phyloP scores from a whole-genome alignment of 768 basidiomycete genomes.

The Termitomyces heimii region DNA sequence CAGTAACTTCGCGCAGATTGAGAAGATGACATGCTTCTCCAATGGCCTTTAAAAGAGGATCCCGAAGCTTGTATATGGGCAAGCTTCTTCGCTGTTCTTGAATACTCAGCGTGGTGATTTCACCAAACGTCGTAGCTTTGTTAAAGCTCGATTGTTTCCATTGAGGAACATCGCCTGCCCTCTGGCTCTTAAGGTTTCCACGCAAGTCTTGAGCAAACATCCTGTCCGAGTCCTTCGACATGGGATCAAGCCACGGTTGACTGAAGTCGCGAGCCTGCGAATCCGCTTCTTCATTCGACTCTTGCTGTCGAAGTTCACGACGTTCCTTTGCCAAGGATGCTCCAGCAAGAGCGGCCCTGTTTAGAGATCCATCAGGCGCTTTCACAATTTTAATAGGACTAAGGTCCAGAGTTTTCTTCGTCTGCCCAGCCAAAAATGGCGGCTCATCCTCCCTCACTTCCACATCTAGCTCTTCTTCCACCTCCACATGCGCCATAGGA shows the following conservation, averaged over 20 bases:
- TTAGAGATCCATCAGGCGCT: slow-evolving; percentile 95
- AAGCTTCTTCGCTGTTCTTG: slow-evolving; percentile 89
- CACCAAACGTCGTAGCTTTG: slow-evolving; percentile 94
- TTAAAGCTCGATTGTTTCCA: slow-evolving; percentile 94
- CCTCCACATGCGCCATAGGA: slow-evolving; percentile 72
- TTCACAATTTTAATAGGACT: slow-evolving; percentile 98
- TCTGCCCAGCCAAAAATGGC: slow-evolving; percentile 92
- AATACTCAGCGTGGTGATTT: slow-evolving; percentile 84
- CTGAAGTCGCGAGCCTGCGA: slow-evolving; percentile 92
- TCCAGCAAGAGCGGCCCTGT: slow-evolving; percentile 91
- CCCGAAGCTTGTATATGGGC: slow-evolving; percentile 93
- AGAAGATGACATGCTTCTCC: slow-evolving; percentile 55
- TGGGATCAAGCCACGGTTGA: slow-evolving; percentile 97
- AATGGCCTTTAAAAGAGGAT: slow-evolving; percentile 85
- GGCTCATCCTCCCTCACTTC: slow-evolving; percentile 97
- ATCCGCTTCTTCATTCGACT: slow-evolving; percentile 90
- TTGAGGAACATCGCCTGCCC: slow-evolving; percentile 73
- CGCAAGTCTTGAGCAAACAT: slow-evolving; percentile 92
- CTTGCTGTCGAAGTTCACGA: slow-evolving; percentile 89
- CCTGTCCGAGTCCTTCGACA: slow-evolving; percentile 83
- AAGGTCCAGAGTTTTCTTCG: slow-evolving; percentile 90
- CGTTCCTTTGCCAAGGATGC: slow-evolving; percentile 94
- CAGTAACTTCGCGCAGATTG: slow-evolving; percentile 12
- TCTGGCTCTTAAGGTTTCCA: slow-evolving; percentile 75
- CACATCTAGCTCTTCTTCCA: slow-evolving; percentile 96